Conservation (phyloP, 352 stramenopile genomes). For the Salisapilia sapeloensis region DNA sequence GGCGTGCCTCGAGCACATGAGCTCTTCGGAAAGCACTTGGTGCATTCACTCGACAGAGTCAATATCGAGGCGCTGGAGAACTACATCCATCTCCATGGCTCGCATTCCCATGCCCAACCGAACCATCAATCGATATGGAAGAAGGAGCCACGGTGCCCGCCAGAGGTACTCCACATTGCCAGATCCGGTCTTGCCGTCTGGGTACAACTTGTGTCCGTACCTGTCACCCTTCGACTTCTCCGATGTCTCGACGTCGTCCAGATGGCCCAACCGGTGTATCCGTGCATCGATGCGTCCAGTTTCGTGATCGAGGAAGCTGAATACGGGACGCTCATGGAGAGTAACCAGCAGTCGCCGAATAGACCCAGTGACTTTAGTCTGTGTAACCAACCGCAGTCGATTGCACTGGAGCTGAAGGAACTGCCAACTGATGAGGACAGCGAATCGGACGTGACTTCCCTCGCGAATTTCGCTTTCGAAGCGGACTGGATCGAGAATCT, state of each 20-base stretch:
- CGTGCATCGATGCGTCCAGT: constrained; percentile 52
- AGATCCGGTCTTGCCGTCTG: constrained; percentile 14
- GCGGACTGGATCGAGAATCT: constrained; percentile 52
- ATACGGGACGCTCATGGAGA: constrained; percentile 16
- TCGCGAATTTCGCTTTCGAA: constrained; percentile 61
- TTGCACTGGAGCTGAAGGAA: constrained; percentile 40
- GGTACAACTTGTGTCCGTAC: constrained; percentile 35
- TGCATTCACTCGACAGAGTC: constrained; percentile 24
- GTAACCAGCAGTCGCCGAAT: constrained; percentile 1
- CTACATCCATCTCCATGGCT: constrained; percentile 14
- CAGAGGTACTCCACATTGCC: constrained; percentile 22
- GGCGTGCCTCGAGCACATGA: constrained; percentile 8
- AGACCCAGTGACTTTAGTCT: too few relatives aligned
- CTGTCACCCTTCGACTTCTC: constrained; percentile 52
- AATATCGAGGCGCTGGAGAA: constrained; percentile 53
- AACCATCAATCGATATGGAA: constrained; percentile 1
- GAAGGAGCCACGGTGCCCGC: constrained; percentile 1
- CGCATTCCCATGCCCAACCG: constrained; percentile 9
- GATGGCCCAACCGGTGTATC: constrained; percentile 13
- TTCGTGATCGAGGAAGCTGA: constrained; percentile 63
- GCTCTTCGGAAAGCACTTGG: constrained; percentile 46
- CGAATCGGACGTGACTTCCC: constrained; percentile 16
- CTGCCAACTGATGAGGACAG: constrained; percentile 3
- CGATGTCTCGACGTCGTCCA: constrained; percentile 67
- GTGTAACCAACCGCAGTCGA: too few relatives aligned